Conservation (phyloP, 73 alveolate genomes). For the Chromera velia region DNA sequence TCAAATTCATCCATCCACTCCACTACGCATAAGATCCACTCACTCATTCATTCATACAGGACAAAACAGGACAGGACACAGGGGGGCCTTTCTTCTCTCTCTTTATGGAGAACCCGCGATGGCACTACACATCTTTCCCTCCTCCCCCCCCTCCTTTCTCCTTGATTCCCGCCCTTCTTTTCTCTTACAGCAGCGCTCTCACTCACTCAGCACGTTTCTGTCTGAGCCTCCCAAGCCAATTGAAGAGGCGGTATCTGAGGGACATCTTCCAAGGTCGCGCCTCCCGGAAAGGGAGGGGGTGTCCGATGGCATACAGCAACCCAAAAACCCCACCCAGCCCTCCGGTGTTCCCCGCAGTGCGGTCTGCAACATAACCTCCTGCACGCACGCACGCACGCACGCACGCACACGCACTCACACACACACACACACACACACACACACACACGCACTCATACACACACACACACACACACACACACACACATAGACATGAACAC, state of each 20-base stretch:
- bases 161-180: too few species aligned
- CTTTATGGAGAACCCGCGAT: too few species aligned
- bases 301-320: neutral
- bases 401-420: neutral
- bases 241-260: neutral
- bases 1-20: too few species aligned
- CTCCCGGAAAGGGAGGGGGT: neutral
- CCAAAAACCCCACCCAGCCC: neutral
- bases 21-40: too few species aligned
- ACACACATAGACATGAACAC: neutral
- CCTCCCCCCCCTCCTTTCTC: too few species aligned
- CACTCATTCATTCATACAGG: too few species aligned
- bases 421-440: slow-evolving; percentile 13
- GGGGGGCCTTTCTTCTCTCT: too few species aligned
- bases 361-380: neutral
- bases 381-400: neutral
- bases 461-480: neutral
- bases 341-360: neutral
- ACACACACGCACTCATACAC: neutral
- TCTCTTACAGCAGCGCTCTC: too few species aligned
- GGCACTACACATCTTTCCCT: too few species aligned
- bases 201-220: too few species aligned
- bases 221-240: too few species aligned
- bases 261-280: neutral
- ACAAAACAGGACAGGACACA: too few species aligned